Evolutionary conservation across 805 yeast genomes (phyloP).

Genomic region (Debaryomyces hansenii): DNA sequence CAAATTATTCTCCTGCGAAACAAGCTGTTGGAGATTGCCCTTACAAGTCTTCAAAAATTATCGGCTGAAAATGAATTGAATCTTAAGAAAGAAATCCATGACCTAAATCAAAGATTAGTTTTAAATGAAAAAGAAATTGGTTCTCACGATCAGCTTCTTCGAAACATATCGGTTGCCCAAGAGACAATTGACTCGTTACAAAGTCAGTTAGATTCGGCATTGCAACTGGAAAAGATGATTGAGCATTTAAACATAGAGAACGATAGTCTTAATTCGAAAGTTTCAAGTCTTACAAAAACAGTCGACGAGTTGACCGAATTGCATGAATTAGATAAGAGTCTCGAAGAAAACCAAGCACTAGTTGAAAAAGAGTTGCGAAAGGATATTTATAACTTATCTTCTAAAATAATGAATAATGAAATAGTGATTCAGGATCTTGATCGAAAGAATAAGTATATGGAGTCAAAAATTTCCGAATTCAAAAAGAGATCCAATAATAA

Average conservation of each 20-base stretch:
- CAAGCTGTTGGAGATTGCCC: constrained; percentile 41
- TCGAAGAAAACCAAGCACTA: constrained; percentile 46
- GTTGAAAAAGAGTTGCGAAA: constrained; percentile 44
- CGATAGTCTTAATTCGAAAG: constrained; percentile 31
- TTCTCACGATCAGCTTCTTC: background rate
- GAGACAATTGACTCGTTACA: constrained; percentile 26
- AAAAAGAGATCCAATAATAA: constrained; percentile 5
- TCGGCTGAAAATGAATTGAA: constrained; percentile 23
- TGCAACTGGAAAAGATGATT: constrained; percentile 35
- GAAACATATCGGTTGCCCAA: constrained; percentile 14
- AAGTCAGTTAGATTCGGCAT: constrained; percentile 31
- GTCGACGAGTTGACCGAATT: constrained; percentile 50
- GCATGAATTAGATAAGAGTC: constrained; percentile 48
- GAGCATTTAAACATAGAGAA: constrained; percentile 37
- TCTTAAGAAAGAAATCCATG: constrained; percentile 19
- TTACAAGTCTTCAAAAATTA: constrained; percentile 31
- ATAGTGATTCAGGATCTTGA: constrained; percentile 16
- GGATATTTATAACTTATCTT: constrained; percentile 29
- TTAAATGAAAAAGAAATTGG: constrained; percentile 1
- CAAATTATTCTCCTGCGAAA: constrained; percentile 29
- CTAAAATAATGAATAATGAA: constrained; percentile 16
- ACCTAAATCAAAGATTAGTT: constrained; percentile 2
- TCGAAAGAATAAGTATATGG: constrained; percentile 18
- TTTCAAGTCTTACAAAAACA: constrained; percentile 32
- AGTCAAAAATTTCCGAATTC: constrained; percentile 17